These are phyloP conservation scores for Nectriaceae sp. DNA, from an alignment of 2,329 filamentous ascomycete genomes.

Conservation along the genomic window DNA sequence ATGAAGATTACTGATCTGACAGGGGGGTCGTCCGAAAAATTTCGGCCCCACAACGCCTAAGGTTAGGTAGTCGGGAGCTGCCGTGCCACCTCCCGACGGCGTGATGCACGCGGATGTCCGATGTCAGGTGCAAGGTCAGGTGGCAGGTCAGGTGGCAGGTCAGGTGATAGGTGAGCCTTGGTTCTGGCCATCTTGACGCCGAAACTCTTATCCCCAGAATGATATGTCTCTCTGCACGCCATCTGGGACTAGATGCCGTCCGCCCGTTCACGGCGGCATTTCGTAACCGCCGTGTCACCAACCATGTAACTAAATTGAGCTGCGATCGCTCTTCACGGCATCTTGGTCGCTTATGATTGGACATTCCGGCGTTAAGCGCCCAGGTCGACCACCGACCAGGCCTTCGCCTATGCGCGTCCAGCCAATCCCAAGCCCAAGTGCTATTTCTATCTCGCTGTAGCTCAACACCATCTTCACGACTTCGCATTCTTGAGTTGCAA, in stretches of 20 bases:
- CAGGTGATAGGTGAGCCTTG: not conserved
- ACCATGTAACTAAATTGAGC: conserved; percentile 7
- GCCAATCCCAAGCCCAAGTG: conserved; percentile 20
- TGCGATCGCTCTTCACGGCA: not conserved
- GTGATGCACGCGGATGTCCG: not conserved
- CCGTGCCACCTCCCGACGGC: not conserved
- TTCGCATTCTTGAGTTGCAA: conserved; percentile 7
- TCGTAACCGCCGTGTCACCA: conserved; percentile 15
- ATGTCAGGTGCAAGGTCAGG: conserved; percentile 9
- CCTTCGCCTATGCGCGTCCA: conserved; percentile 3
- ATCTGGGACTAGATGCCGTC: too few species aligned
- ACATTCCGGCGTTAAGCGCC: conserved; percentile 20
- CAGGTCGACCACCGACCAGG: conserved; percentile 13
- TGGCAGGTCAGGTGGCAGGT: conserved; percentile 13
- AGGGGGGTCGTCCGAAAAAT: conserved; percentile 20
- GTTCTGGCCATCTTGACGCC: too few species aligned
- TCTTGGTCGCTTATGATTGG: conserved; percentile 19
- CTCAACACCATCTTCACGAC: conserved; percentile 17
- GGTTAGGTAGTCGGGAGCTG: not conserved
- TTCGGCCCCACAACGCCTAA: conserved; percentile 20
- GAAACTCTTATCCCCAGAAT: not conserved
- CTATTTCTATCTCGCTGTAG: conserved; percentile 12
- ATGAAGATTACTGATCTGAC: conserved; percentile 12
- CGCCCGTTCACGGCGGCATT: not conserved
- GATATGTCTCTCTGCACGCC: too few species aligned